A percentile compares a stretch with the other conserved stretches of the same genome.
These are phyloP conservation scores for Phytophthora pseudosyringae DNA, from an alignment of 352 stramenopile genomes.

Conservation along the genomic window DNA sequence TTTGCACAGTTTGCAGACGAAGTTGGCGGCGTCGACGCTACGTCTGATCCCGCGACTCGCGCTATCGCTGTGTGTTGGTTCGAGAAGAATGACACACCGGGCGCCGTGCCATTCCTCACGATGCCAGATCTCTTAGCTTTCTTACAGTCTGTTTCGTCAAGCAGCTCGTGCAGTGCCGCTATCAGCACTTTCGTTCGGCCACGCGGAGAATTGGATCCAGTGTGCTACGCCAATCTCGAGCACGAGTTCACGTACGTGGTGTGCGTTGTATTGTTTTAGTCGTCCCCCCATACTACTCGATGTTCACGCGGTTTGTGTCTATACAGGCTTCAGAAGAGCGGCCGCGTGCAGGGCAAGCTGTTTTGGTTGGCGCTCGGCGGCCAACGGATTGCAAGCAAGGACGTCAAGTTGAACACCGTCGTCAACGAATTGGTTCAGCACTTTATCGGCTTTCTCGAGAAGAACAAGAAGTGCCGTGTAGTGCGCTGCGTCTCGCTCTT, in stretches of 20 bases:
- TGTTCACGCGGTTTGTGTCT: conserved; percentile 19
- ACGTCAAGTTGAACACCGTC: conserved; percentile 57
- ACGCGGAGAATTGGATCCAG: conserved; percentile 70
- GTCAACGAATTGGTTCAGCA: conserved; percentile 55
- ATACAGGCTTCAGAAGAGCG: conserved; percentile 66
- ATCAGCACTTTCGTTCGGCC: conserved; percentile 70
- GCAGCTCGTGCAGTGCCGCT: conserved; percentile 39
- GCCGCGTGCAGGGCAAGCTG: conserved; percentile 62
- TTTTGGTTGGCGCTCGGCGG: conserved; percentile 68
- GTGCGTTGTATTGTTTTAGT: neutral
- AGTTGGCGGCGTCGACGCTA: neutral
- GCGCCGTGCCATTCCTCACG: conserved; percentile 54
- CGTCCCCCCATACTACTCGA: conserved; percentile 42
- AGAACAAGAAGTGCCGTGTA: conserved; percentile 71
- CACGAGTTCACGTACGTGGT: conserved; percentile 71
- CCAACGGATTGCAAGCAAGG: conserved; percentile 75
- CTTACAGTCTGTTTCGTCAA: conserved; percentile 50
- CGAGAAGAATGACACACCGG: conserved; percentile 53
- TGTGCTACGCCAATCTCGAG: conserved; percentile 76
- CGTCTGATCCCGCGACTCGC: conserved; percentile 25
- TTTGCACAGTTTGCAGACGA: conserved; percentile 43
- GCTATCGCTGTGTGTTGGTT: conserved; percentile 71
- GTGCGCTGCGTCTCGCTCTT: conserved; percentile 62
- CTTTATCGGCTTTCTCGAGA: conserved; percentile 63
- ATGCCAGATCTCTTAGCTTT: conserved; percentile 54